Conservation (phyloP, 331 rosid genomes). For the Dryas integrifolia region DNA sequence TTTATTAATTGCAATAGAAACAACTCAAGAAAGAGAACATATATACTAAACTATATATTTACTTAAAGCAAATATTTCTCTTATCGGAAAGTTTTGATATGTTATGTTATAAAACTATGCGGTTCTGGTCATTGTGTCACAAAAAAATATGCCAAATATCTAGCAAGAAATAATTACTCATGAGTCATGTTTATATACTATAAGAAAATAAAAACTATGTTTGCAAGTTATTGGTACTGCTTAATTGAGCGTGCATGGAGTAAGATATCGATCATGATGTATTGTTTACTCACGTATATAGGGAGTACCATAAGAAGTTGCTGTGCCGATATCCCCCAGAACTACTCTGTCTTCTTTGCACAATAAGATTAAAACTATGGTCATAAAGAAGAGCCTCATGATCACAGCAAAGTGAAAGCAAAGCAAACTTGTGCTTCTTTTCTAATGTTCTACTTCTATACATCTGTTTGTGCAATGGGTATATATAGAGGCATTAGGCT, state of each 20-base stretch:
- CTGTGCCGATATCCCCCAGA: conserved; percentile 58
- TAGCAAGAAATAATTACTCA: no score
- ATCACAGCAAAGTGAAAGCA: neutral
- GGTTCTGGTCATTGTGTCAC: no score
- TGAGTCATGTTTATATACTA: no score
- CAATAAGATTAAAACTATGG: conserved; percentile 23
- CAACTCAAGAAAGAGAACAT: neutral
- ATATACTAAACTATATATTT: neutral
- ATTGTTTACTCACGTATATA: conserved; percentile 50
- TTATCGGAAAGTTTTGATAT: no score
- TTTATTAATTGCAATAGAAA: neutral
- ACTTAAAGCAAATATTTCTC: no score
- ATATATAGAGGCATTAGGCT: neutral
- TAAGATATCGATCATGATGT: no score
- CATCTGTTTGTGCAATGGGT: neutral
- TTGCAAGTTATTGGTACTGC: no score
- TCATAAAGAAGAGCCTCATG: neutral
- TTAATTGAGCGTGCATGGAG: no score
- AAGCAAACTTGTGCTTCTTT: neutral
- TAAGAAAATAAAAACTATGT: no score
- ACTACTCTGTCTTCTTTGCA: conserved; percentile 17
- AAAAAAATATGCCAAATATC: no score
- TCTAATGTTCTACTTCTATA: neutral
- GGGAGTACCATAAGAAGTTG: conserved; percentile 57
- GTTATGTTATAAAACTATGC: no score